Evolutionary conservation across 225 moss, liverwort and hornwort species (phyloP), one percentile per base, ranked within the genome.

Genomic region (Pseudisothecium myosuroides): DNA sequence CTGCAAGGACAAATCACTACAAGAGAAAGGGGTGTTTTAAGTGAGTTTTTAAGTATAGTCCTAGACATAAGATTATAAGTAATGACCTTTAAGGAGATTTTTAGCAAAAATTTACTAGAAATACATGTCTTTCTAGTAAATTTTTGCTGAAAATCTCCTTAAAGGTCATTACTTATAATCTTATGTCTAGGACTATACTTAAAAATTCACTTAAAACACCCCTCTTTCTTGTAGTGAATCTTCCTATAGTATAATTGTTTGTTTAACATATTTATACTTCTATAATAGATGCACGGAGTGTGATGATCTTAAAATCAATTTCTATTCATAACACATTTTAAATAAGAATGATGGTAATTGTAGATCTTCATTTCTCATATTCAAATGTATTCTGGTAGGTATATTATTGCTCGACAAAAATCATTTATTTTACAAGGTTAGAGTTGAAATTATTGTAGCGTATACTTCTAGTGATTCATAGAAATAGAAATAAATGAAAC

Each of bases 281-380:
- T 34, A 54, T 54, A 36, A 73, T 23, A 11, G 39, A 73, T 19
- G 32, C 39, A 49, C 62, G 8, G 15, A 54, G 6, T 37, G 10
- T 15, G 23, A 76, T 76, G 50, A 50, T 34, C 6, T 52, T 75
- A 8, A 16, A 71, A 71, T 27, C 71, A 71, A 27, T 9, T 3
- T 15, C 5, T 26, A 5, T 0, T 2, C 10, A 14, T 26, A 26
- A 41, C 2, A 14, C 8, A 41, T 41, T 3, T 3, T 2, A 41
- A 14, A 39, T 39, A 39, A 71, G 26, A 69, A 1, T 41, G 26
- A 41, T 41, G 8, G 41, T n/a, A 71, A 71, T 41, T 14, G 8
- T 41, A 71, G 8, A 41, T 4, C 6, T 26, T 71, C 41, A 71
- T 26, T 71, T 26, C 0, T 71, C 5, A 36, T 71, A 41, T 27